Percentiles rank a stretch among this genome's conserved stretches.
Conservation (phyloP, 2,329 filamentous ascomycete genomes). For the Fusarium illudens region DNA sequence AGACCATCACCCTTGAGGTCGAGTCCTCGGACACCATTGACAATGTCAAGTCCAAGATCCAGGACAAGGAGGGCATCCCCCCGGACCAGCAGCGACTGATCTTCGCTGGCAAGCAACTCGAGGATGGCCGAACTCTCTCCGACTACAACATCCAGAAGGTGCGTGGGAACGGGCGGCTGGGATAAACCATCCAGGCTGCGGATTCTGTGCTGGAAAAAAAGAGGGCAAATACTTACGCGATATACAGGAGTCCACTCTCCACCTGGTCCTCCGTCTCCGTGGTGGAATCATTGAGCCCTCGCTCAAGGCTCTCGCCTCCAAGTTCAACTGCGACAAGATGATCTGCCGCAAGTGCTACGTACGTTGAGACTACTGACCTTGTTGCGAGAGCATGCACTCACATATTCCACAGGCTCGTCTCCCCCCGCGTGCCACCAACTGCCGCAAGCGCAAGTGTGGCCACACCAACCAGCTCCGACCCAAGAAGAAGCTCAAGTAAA, state of each 20-base stretch:
- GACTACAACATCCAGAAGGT: conserved; percentile 99
- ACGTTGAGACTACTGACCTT: conserved; percentile 54
- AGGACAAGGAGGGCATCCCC: conserved; percentile 99
- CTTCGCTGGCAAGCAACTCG: conserved; percentile 98
- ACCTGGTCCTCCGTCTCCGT: conserved; percentile 97
- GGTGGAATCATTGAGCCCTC: conserved; percentile 99
- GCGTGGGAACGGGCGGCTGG: conserved; percentile 49
- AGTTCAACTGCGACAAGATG: conserved; percentile 99
- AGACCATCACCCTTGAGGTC: conserved; percentile 99
- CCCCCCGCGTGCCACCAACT: conserved; percentile 98
- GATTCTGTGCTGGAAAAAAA: neutral
- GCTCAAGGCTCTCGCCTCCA: conserved; percentile 96
- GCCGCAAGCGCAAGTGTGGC: conserved; percentile 99
- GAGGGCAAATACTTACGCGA: conserved; percentile 44
- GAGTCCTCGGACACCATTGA: conserved; percentile 99
- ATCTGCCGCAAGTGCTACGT: conserved; percentile 99
- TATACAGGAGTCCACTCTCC: conserved; percentile 90
- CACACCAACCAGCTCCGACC: conserved; percentile 99
- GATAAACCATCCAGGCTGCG: neutral
- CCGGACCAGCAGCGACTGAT: conserved; percentile 98
- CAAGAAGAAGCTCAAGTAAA: conserved; percentile 99
- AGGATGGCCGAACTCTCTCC: conserved; percentile 95
- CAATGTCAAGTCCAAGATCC: conserved; percentile 99
- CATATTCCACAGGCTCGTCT: conserved; percentile 73
- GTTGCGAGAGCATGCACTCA: neutral